These are phyloP conservation scores for Globisporangium lucens DNA, from an alignment of 352 stramenopile species.

Conservation along the genomic window DNA sequence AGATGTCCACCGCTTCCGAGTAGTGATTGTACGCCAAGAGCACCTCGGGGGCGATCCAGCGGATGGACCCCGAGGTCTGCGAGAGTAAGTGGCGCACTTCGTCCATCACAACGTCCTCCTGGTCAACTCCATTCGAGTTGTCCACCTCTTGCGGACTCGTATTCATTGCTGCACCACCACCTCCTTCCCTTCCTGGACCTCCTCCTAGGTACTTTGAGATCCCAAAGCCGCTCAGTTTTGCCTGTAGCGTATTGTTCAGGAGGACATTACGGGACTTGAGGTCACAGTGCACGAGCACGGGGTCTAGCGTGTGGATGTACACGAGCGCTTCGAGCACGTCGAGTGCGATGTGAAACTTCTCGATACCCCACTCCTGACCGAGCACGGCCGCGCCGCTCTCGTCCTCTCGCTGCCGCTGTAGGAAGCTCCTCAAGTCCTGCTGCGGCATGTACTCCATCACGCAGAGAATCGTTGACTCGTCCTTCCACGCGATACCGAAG, in stretches of 20 bases:
- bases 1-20: conserved; percentile 23
- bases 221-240: conserved; percentile 30
- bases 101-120: conserved; percentile 14
- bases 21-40: conserved; percentile 21
- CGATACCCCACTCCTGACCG: conserved; percentile 21
- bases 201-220: conserved; percentile 21
- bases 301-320: conserved; percentile 30
- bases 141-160: background rate
- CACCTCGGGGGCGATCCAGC: conserved; percentile 24
- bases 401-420: conserved; percentile 12
- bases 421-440: conserved; percentile 31
- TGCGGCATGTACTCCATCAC: conserved; percentile 48
- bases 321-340: conserved; percentile 41
- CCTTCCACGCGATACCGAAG: conserved; percentile 42
- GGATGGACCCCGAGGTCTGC: conserved; percentile 12
- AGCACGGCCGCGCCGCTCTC: background rate
- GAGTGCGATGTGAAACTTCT: conserved; percentile 40
- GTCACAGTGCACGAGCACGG: conserved; percentile 25
- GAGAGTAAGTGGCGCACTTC: conserved; percentile 22
- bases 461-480: conserved; percentile 28
- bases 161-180: background rate
- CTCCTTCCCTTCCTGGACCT: background rate
- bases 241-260: conserved; percentile 17
- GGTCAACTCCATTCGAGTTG: background rate
- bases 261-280: conserved; percentile 31